Evolutionary conservation across 176 grass and related monocot species (phyloP).

Genomic region (Stipa capillata): DNA sequence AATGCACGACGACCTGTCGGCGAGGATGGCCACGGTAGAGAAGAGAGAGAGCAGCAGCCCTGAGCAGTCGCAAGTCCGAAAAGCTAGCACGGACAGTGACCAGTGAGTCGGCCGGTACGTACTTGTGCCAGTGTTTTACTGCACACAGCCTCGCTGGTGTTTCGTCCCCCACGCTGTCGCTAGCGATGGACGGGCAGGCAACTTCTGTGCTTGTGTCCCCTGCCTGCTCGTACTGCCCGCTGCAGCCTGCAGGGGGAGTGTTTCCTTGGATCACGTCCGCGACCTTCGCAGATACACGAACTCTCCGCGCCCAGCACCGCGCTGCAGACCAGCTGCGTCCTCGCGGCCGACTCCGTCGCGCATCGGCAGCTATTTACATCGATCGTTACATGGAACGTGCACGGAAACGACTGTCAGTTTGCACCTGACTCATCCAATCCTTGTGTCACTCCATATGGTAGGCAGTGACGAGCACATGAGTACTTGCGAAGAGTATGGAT

Average conservation of each 20-base stretch:
- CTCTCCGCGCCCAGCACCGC: neutral
- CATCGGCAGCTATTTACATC: neutral
- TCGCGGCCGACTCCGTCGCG: neutral
- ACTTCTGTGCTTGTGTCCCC: neutral
- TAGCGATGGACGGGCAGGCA: constrained; percentile 8
- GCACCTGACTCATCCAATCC: neutral
- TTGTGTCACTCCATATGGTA: neutral
- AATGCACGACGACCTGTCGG: neutral
- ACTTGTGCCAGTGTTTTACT: neutral
- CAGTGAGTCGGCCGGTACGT: neutral
- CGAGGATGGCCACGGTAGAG: neutral
- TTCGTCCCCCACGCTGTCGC: neutral
- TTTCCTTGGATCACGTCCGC: constrained; percentile 38
- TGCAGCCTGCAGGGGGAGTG: neutral
- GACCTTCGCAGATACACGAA: neutral
- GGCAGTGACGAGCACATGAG: neutral
- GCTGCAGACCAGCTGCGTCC: neutral
- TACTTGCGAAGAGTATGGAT: no score
- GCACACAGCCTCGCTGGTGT: neutral
- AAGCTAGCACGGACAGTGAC: neutral
- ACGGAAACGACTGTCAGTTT: neutral
- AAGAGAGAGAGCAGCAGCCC: neutral
- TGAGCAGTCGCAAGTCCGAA: neutral
- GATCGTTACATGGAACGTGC: neutral
- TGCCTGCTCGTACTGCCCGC: neutral